Base-by-base conservation (phyloP, 345 rosid genomes). In the Cardamine chenopodiifolia region DNA sequence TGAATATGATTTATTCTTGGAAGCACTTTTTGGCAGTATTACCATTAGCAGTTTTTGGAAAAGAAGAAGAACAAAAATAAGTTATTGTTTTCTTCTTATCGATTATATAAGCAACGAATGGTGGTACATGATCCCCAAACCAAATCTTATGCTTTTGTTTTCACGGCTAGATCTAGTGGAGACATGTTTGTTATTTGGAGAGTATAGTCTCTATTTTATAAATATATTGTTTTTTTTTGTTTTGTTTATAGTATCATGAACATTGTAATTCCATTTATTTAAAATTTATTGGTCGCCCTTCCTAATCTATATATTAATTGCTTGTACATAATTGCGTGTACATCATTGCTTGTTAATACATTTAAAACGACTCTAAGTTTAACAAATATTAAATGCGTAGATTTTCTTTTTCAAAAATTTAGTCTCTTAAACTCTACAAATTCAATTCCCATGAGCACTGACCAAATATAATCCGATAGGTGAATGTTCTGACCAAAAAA, bases 21-120 rank as follows among this genome's bases (percentile, higher is more conserved):
- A 47, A 47, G 52, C 22, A 47, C 4, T 47, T 47, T 17, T 23
- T 9, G 11, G 26, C 39, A 22, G 39, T 68, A 39, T 42, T 15
- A 42, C 52, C 72, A 25, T 14, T 68, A 37, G 26, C 72, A 39
- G 11, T 67, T 67, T 67, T 28, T 37, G n/a, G 45, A 23, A 52
- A 52, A 54, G 50, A 25, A 53, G 17, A 53, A 35, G 7, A 44
- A 28, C n/a, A n/a, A 44, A 0, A 2, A 15, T 0, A 42, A 25
- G 29, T 20, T 34, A 23, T 32, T 5, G 66, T 31, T 57, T 4
- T 57, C 15, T 57, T 17, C 37, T n/a, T 15, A 14, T 26, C 5
- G 15, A 10, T 11, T 47, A 47, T n/a, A 10, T 58, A 32, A 11
- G 44, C 15, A 32, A 58, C 14, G 25, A 58, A 32, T 58, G 63